phyloP scores from a whole-genome alignment of 2,329 filamentous ascomycete species.

The Xylariales sp. region DNA sequence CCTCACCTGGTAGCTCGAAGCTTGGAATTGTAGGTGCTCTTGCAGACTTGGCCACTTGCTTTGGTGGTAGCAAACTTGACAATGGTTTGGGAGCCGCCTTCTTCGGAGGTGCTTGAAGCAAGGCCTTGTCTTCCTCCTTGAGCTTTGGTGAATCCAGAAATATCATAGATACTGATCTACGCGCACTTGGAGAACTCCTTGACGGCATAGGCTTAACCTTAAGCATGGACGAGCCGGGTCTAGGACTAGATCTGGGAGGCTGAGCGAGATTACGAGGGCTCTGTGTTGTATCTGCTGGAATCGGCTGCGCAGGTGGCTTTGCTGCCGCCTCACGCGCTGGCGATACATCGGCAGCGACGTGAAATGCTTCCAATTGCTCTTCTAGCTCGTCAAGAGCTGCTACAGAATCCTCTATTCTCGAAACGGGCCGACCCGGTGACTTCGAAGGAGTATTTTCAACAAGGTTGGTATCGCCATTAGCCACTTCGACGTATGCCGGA shows the following conservation, averaged over 20 bases:
- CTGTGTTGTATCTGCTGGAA: background rate
- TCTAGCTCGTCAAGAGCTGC: conserved; percentile 59
- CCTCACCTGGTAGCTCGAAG: conserved; percentile 61
- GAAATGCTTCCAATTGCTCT: conserved; percentile 54
- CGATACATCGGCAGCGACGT: conserved; percentile 20
- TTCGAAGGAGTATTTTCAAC: conserved; percentile 29
- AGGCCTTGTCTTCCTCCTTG: conserved; percentile 17
- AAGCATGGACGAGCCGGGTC: conserved; percentile 33
- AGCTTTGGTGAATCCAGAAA: conserved; percentile 24
- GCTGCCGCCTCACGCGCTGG: conserved; percentile 8
- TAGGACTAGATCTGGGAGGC: background rate
- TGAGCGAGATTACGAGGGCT: background rate
- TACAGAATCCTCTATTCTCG: conserved; percentile 59
- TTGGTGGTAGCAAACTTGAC: conserved; percentile 40
- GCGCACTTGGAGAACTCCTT: conserved; percentile 26
- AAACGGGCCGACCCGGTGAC: conserved; percentile 25
- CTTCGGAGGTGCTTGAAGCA: conserved; percentile 18
- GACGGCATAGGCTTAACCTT: conserved; percentile 35
- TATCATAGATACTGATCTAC: conserved; percentile 37
- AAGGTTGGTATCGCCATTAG: conserved; percentile 26
- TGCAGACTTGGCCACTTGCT: conserved; percentile 43
- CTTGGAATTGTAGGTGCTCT: conserved; percentile 51
- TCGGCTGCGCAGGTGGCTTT: conserved; percentile 7
- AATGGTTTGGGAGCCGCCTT: conserved; percentile 27
- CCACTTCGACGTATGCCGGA: conserved; percentile 20